These are phyloP conservation scores for Solanum chacoense DNA, from an alignment of 305 asterid genomes.

Conservation along the genomic window DNA sequence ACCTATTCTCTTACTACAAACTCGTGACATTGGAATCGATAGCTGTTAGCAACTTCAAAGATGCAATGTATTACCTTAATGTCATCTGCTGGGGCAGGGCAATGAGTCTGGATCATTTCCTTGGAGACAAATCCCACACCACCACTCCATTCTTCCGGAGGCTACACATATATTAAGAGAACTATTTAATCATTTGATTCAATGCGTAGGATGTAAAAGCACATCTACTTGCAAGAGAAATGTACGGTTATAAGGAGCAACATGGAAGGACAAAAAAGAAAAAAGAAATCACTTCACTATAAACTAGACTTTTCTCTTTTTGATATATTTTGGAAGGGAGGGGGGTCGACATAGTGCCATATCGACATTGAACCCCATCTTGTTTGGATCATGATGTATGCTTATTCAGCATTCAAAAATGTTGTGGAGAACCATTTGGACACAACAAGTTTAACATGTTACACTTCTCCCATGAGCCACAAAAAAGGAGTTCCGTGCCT, in stretches of 20 bases:
- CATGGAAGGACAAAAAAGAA: background rate
- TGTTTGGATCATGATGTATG: background rate
- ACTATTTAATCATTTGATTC: background rate
- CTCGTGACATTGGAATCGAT: background rate
- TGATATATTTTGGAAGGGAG: too few species aligned
- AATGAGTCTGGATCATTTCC: slow-evolving; percentile 82
- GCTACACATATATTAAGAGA: slow-evolving; percentile 26
- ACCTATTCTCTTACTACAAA: background rate
- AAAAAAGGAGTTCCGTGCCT: background rate
- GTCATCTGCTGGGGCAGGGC: slow-evolving; percentile 76
- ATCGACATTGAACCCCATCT: too few species aligned
- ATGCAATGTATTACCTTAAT: slow-evolving; percentile 35
- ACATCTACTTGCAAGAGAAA: background rate
- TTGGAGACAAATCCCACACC: slow-evolving; percentile 85
- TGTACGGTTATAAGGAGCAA: background rate
- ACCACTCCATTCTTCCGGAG: slow-evolving; percentile 83
- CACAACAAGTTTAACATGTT: background rate
- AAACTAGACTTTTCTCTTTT: too few species aligned
- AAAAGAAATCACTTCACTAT: background rate
- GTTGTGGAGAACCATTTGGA: background rate
- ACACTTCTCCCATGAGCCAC: background rate
- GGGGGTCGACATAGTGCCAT: too few species aligned
- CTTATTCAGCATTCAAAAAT: background rate
- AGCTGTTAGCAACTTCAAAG: background rate
- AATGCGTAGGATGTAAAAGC: background rate